These are phyloP conservation scores for Leptographium wingfieldii DNA, from an alignment of 2,329 filamentous ascomycete genomes.

Conservation along the genomic window DNA sequence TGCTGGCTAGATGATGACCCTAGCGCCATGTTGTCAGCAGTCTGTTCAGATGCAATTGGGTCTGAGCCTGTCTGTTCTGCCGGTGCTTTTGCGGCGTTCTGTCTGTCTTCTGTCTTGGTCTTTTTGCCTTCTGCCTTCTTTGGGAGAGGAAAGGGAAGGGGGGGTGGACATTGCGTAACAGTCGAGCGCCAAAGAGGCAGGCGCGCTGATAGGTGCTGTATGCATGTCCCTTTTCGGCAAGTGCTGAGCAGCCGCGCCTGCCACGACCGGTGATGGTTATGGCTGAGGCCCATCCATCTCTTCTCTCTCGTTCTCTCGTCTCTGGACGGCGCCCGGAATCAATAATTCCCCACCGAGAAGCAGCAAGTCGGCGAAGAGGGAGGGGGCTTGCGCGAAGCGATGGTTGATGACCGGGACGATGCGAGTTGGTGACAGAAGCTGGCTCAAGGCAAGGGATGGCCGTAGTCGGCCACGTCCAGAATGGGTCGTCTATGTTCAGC, in stretches of 20 bases:
- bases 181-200: neutral
- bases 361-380: neutral
- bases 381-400: neutral
- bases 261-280: neutral
- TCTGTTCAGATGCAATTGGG: no score
- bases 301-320: no score
- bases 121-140: no score
- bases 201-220: neutral
- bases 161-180: no score
- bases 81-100: no score
- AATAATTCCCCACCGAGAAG: neutral
- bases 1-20: no score
- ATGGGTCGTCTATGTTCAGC: neutral
- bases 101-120: no score
- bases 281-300: no score
- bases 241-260: neutral
- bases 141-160: no score
- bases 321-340: no score
- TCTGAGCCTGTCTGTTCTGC: no score
- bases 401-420: neutral
- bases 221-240: neutral
- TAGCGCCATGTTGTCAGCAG: no score
- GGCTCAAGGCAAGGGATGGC: neutral
- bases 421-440: neutral
- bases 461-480: neutral